These are phyloP conservation scores for Halophytophthora polymorphica DNA, from an alignment of 352 stramenopile species.

Conservation along the genomic window DNA sequence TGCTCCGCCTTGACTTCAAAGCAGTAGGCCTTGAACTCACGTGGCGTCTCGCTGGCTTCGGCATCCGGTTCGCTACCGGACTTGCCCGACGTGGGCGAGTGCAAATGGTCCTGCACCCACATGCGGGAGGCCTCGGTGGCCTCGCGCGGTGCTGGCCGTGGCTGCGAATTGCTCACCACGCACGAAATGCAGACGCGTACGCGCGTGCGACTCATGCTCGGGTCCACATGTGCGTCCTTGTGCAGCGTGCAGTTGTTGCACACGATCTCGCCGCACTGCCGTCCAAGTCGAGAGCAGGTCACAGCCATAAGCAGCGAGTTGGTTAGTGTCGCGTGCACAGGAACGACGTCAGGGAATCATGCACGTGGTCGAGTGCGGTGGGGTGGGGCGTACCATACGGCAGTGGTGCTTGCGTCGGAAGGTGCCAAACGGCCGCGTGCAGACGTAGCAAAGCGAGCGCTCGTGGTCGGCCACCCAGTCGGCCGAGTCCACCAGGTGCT, in stretches of 20 bases:
- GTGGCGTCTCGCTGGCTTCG: constrained; percentile 17
- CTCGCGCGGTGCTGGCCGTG: constrained; percentile 15
- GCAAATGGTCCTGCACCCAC: constrained; percentile 63
- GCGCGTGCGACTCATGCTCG: constrained; percentile 47
- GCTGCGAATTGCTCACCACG: constrained; percentile 48
- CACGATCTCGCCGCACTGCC: constrained; percentile 74
- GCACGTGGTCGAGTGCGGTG: background rate
- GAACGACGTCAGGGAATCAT: constrained; percentile 4
- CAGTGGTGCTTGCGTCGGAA: constrained; percentile 88
- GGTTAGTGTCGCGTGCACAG: background rate
- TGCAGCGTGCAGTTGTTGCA: constrained; percentile 79
- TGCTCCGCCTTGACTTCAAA: constrained; percentile 27
- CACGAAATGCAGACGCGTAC: constrained; percentile 82
- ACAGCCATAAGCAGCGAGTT: background rate
- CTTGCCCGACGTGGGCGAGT: constrained; percentile 47
- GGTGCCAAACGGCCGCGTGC: constrained; percentile 69
- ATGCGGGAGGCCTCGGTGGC: constrained; percentile 39
- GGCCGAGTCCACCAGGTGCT: constrained; percentile 67
- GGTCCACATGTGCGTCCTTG: constrained; percentile 56
- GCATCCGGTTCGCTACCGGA: constrained; percentile 32
- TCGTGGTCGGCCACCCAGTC: constrained; percentile 79
- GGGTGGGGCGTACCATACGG: constrained; percentile 57
- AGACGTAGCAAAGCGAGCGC: constrained; percentile 70
- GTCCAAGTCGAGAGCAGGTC: background rate
- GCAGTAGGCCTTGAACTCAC: constrained; percentile 14